These are phyloP conservation scores for Aethionema arabicum DNA, from an alignment of 345 rosid genomes.

Conservation along the genomic window DNA sequence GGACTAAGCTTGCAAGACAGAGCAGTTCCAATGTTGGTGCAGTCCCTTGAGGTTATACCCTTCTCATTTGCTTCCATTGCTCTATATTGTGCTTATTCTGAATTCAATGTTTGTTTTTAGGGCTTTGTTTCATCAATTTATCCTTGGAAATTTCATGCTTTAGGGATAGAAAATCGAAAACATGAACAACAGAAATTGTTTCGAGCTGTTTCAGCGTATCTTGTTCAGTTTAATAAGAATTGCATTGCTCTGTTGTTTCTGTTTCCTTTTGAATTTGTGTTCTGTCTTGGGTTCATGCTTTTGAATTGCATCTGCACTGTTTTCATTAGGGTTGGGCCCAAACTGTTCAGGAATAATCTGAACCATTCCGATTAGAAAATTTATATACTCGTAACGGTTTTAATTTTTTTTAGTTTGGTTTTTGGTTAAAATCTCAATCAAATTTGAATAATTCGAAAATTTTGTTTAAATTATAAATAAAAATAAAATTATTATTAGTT, in stretches of 20 bases:
- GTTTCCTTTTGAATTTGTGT: background rate
- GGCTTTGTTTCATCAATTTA: slow-evolving; percentile 22
- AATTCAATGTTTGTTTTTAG: slow-evolving; percentile 24
- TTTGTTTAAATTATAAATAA: too few species aligned
- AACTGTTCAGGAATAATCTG: too few species aligned
- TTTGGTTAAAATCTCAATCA: too few species aligned
- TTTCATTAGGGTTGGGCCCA: too few species aligned
- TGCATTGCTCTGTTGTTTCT: slow-evolving; percentile 14
- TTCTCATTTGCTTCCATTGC: background rate
- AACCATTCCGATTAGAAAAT: too few species aligned
- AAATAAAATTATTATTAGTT: too few species aligned
- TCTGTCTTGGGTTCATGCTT: background rate
- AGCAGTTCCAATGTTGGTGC: slow-evolving; percentile 28
- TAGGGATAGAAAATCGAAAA: slow-evolving; percentile 22
- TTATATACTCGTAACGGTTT: too few species aligned
- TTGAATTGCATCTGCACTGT: too few species aligned
- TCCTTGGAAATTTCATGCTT: slow-evolving; percentile 13
- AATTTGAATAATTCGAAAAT: too few species aligned
- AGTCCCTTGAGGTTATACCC: slow-evolving; percentile 51
- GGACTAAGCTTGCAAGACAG: slow-evolving; percentile 80
- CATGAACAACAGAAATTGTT: background rate
- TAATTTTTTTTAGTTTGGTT: too few species aligned
- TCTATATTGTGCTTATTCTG: slow-evolving; percentile 25
- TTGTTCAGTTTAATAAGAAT: slow-evolving; percentile 29
- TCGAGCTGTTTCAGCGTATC: slow-evolving; percentile 10